Conservation (phyloP, 78 protist species). For the Cavenderia fasciculata region DNA sequence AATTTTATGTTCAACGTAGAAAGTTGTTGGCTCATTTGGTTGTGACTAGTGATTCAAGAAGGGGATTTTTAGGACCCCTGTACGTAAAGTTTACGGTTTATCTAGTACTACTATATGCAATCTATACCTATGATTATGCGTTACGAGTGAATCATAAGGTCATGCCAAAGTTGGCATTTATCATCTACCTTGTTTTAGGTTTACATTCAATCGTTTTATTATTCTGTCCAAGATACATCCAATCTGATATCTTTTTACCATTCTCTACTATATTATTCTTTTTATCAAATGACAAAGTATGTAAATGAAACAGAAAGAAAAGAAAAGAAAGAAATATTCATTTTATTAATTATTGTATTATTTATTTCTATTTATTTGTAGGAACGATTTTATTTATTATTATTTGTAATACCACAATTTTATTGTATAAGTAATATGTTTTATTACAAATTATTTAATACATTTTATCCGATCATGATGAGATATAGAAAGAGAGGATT, state of each 20-base stretch:
- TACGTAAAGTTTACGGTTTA: constrained; percentile 22
- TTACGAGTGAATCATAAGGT: neutral
- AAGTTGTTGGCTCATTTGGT: constrained; percentile 39
- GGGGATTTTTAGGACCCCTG: constrained; percentile 11
- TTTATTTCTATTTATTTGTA: neutral
- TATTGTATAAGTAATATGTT: constrained; percentile 57
- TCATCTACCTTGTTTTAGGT: constrained; percentile 15
- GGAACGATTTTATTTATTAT: constrained; percentile 36
- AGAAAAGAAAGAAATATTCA: neutral
- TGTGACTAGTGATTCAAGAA: neutral
- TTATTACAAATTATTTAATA: constrained; percentile 44
- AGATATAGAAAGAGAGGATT: constrained; percentile 30
- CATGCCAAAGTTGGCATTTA: constrained; percentile 8
- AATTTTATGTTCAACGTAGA: constrained; percentile 32
- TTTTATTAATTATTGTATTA: neutral
- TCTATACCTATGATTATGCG: constrained; percentile 32
- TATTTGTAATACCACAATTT: constrained; percentile 64
- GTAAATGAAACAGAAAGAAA: neutral
- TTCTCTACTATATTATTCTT: constrained; percentile 35
- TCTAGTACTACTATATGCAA: neutral
- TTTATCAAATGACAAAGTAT: constrained; percentile 47
- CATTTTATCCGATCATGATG: constrained; percentile 15
- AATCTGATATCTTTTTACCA: constrained; percentile 38
- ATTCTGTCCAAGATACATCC: constrained; percentile 15
- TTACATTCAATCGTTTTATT: constrained; percentile 17